Percentiles rank a stretch among this genome's conserved stretches.
Evolutionary conservation across 805 yeast genomes (phyloP).

Genomic region (Pichia sporocuriosa): DNA sequence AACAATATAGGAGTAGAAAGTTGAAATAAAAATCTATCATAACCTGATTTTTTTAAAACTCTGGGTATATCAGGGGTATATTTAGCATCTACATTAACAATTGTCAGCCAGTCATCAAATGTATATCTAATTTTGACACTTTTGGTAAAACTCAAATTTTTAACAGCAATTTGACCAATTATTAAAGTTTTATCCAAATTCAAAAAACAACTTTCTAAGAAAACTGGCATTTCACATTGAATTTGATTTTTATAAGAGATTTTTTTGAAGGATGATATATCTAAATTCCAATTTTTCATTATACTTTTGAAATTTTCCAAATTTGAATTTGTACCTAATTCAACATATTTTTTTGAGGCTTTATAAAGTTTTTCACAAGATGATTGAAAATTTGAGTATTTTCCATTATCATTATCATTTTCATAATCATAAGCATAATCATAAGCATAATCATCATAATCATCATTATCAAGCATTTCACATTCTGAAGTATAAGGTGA

Average conservation of each 20-base stretch:
- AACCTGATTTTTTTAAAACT: conserved; percentile 40
- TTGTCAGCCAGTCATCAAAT: conserved; percentile 71
- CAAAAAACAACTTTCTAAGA: conserved; percentile 58
- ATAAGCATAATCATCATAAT: conserved; percentile 18
- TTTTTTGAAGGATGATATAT: conserved; percentile 36
- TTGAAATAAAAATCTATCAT: conserved; percentile 68
- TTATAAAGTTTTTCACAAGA: conserved; percentile 15
- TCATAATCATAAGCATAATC: conserved; percentile 25
- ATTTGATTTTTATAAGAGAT: conserved; percentile 39
- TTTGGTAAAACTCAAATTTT: conserved; percentile 66
- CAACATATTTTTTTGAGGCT: conserved; percentile 17
- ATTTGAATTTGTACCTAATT: conserved; percentile 13
- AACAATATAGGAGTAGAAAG: conserved; percentile 43
- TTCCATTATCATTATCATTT: conserved; percentile 23
- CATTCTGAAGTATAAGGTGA: conserved; percentile 43
- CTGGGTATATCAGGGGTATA: conserved; percentile 53
- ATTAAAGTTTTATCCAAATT: conserved; percentile 51
- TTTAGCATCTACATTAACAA: conserved; percentile 57
- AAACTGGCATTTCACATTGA: conserved; percentile 41
- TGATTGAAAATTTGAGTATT: too few species aligned
- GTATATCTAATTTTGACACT: conserved; percentile 66
- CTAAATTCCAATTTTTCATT: conserved; percentile 39
- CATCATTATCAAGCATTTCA: conserved; percentile 28
- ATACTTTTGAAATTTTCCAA: conserved; percentile 18
- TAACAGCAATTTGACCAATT: conserved; percentile 71